Base-by-base conservation (phyloP, 192 early-diverging fungal genomes). In the Lunasporangiospora selenospora region DNA sequence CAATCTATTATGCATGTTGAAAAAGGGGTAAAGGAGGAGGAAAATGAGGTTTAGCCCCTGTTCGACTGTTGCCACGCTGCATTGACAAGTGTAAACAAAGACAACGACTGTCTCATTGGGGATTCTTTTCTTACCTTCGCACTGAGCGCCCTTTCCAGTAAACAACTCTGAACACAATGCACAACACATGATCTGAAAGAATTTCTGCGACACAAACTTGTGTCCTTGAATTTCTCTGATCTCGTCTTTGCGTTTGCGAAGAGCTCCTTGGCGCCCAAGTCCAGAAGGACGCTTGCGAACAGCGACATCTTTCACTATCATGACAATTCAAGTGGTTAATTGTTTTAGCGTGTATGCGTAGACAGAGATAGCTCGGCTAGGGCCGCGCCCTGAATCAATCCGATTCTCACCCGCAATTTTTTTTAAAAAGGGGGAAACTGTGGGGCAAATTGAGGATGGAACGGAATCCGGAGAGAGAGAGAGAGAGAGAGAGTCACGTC, bases 171-270 rank as follows among this genome's bases (percentile, higher is more conserved):
- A 80, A 80, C 98, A 99, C 4, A 95, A 79, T 2, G 96, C 95
- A 81, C 98, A 99, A 77, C 93, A 93, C 95, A 98, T 96, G 60
- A 98, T 94, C 62, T 96, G 93, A 78, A 96, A 98, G 48, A 94
- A 96, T 58, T 90, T 89, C 58, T 92, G 86, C 19, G 90, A 80
- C 53, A 89, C 88, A 76, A 99, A 98, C 69, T 95, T 94, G 67
- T 99, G 98, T 3, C 98, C 96, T 47, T 91, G 92, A 79, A 91
- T 86, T 50, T 95, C 94, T 12, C 81, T 87, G n/a, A 93, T 85
- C 16, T 91, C 85, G 52, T 95, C 95, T 64, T 93, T 84, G 58
- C 84, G 81, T 73, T 89, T 89, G 58, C 91, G 88, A 51, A 91
- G 84, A 11, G 91, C 91, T 1, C 82, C 89, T 33, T 84, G 83